Evolutionary conservation across 2,329 filamentous ascomycete species (phyloP), one percentile per base, ranked within the genome.

Genomic region (Macrophomina pseudophaseolina): DNA sequence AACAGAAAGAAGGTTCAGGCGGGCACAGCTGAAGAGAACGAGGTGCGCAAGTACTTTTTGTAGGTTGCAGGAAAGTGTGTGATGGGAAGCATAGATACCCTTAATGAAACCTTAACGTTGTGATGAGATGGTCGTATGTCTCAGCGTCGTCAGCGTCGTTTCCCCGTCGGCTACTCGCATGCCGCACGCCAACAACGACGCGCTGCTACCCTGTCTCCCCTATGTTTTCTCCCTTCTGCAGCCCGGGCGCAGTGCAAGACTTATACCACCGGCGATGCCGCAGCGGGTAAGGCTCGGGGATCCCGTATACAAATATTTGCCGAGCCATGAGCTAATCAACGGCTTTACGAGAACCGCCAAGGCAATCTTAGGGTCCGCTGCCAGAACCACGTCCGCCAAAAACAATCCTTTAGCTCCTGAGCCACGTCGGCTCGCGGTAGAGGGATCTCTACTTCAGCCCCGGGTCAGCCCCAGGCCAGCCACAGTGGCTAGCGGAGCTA

Each of bases 41-140:
- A 62, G 12, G 58, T 49, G 28, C 58, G 58, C 30, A 49, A 62
- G 7, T 62, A 62, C n/a, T 28, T 62, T n/a, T 14, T 62, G 58
- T 62, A 12, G 49, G 44, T 38, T n/a, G 0, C 14, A 16, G 38
- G 6, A 16, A 44, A 7, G n/a, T 18, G 18, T 23, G 40, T 5
- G 33, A 5, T 33, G 28, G 14, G 14, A 23, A n/a, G 4, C 11
- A 18, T 18, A 53, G 32, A 54, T 54, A 40, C 52, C 14, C 40
- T 46, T 33, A 1, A 49, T 11, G 9, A 9, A 28, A n/a, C 33
- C 11, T 9, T 62, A 38, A 49, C 49, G 58, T n/a, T 49, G 58
- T 38, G 14, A 62, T 62, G 18, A 52, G 23, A 32, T 32, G 35
- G 23, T n/a, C n/a, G n/a, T n/a, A n/a, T n/a, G n/a, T 52, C 46